These are phyloP conservation scores for Xylariaceae sp. DNA, from an alignment of 2,329 filamentous ascomycete genomes.

Conservation along the genomic window DNA sequence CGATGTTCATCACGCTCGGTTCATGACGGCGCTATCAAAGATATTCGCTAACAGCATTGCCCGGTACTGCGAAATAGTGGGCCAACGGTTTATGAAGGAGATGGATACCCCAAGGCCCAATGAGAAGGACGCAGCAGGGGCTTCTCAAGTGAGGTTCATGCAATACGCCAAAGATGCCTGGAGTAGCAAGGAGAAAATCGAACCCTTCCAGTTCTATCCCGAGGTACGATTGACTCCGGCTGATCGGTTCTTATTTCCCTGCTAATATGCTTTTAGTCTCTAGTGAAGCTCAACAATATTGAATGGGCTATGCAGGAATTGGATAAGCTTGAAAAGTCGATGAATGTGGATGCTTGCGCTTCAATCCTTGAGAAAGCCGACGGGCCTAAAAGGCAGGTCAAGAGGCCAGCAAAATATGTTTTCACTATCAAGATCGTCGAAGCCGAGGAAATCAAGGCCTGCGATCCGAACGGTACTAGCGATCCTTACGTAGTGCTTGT, in stretches of 20 bases:
- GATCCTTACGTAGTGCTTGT: constrained; percentile 97
- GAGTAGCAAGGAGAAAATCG: constrained; percentile 87
- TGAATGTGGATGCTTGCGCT: constrained; percentile 91
- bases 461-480: constrained; percentile 89
- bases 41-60: constrained; percentile 81
- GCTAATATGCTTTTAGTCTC: constrained; percentile 63
- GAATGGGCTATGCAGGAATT: constrained; percentile 92
- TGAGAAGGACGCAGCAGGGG: constrained; percentile 69
- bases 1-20: constrained; percentile 89
- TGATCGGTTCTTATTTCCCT: constrained; percentile 1
- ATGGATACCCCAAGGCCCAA: constrained; percentile 92
- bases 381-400: constrained; percentile 66
- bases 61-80: constrained; percentile 88
- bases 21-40: constrained; percentile 92
- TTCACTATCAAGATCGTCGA: constrained; percentile 99
- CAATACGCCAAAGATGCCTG: constrained; percentile 93
- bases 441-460: constrained; percentile 96
- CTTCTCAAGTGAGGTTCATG: constrained; percentile 80
- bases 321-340: constrained; percentile 83
- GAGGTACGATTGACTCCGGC: constrained; percentile 61
- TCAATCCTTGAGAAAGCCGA: constrained; percentile 75
- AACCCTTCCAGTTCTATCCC: constrained; percentile 95
- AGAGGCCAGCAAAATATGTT: constrained; percentile 83
- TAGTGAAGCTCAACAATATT: constrained; percentile 97
- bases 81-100: constrained; percentile 81